Percentiles rank a stretch among this genome's conserved stretches.
Conservation (phyloP, 768 basidiomycete species). For the Hericium erinaceus region DNA sequence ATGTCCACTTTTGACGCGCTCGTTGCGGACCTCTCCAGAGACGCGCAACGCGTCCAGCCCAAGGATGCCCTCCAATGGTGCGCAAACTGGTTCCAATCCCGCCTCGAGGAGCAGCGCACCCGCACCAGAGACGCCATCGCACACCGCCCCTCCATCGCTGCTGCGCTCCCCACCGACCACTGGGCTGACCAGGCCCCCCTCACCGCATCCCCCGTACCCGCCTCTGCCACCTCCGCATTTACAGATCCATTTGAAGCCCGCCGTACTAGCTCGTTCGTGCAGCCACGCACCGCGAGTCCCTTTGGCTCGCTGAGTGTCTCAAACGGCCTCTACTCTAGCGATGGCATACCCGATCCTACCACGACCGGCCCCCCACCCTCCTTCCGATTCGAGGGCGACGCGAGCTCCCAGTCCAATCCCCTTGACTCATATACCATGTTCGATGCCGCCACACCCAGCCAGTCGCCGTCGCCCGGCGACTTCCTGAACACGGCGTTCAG, state of each 20-base stretch:
- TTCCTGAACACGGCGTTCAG: constrained; percentile 59
- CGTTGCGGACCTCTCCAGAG: constrained; percentile 77
- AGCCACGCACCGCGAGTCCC: constrained; percentile 50
- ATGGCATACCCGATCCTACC: constrained; percentile 20
- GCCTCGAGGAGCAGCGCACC: constrained; percentile 77
- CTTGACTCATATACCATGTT: constrained; percentile 32
- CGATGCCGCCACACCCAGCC: constrained; percentile 20
- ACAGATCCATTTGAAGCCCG: constrained; percentile 37
- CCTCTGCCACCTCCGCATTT: constrained; percentile 43
- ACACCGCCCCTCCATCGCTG: constrained; percentile 39
- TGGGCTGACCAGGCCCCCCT: constrained; percentile 42
- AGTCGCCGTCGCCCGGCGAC: constrained; percentile 39
- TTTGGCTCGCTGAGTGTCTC: constrained; percentile 77
- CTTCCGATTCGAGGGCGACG: constrained; percentile 47
- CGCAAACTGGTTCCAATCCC: constrained; percentile 89
- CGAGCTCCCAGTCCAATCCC: constrained; percentile 46
- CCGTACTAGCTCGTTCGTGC: constrained; percentile 41
- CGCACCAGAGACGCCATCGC: constrained; percentile 59
- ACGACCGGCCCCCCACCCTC: constrained; percentile 34
- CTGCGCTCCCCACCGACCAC: constrained; percentile 47
- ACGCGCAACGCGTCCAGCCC: constrained; percentile 78
- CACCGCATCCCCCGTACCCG: constrained; percentile 24
- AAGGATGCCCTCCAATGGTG: constrained; percentile 88
- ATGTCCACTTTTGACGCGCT: constrained; percentile 79
- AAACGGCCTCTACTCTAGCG: constrained; percentile 59